These are phyloP conservation scores for Acorus calamus DNA, from an alignment of 106 monocot species.

Conservation along the genomic window DNA sequence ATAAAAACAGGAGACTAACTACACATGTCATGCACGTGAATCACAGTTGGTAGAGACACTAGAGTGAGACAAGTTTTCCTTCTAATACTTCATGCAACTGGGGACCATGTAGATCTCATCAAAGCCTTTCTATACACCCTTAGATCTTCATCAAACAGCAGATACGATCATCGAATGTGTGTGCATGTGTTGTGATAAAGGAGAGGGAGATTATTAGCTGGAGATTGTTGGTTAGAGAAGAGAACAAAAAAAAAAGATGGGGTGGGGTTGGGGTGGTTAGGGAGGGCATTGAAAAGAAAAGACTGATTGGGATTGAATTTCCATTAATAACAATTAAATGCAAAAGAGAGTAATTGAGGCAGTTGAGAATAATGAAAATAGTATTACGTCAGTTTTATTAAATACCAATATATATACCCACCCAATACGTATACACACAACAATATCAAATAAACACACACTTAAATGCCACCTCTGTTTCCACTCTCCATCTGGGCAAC, in stretches of 20 bases:
- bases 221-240: neutral
- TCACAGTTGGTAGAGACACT: too few relatives aligned
- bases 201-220: too few relatives aligned
- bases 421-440: conserved; percentile 14
- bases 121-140: too few relatives aligned
- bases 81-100: too few relatives aligned
- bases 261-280: conserved; percentile 1
- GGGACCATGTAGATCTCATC: too few relatives aligned
- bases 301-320: conserved; percentile 17
- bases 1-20: too few relatives aligned
- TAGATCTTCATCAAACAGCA: too few relatives aligned
- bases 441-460: neutral
- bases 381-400: conserved; percentile 8
- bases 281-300: conserved; percentile 16
- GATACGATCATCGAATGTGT: neutral
- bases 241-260: neutral
- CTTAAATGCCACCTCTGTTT: neutral
- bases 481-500: neutral
- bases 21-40: too few relatives aligned
- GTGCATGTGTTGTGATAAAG: too few relatives aligned
- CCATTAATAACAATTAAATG: conserved; percentile 26
- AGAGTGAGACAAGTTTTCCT: too few relatives aligned
- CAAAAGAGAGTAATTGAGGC: conserved; percentile 26
- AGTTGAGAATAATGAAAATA: conserved; percentile 8
- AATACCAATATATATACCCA: conserved; percentile 1